Evolutionary conservation across 345 rosid genomes (phyloP), one percentile per base, ranked within the genome.

Genomic region (Syzygium jambos): DNA sequence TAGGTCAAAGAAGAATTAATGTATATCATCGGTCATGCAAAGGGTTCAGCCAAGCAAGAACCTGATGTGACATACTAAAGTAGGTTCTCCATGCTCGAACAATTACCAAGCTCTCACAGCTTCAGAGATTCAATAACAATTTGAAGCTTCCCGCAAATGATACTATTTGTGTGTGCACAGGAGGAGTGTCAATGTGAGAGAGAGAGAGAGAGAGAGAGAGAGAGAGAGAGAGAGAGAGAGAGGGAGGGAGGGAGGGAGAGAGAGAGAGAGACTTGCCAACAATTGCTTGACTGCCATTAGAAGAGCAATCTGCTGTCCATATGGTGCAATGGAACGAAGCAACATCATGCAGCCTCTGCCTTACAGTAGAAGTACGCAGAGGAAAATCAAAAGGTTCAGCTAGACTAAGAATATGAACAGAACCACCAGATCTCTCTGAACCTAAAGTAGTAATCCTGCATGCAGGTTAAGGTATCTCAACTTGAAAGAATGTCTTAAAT

Each of bases 241-340:
- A 3, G 38, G 3, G 38, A 34, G 38, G 3, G 38, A 34, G 38
- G n/a, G n/a, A 3, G 38, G 38, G 38, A 34, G 38, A 3, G 38
- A 34, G 38, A 34, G 38, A 34, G 38, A 34, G 38, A 34, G 38
- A 34, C 38, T 90, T 93, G 91, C 98, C 98, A 54, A 98, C 88
- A 77, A 94, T 97, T 78, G 95, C 98, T 90, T 85, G 93, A 89
- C n/a, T 93, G 17, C 91, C 89, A 83, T 89, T 86, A 85, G 85
- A 86, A 84, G 84, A 91, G 94, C 92, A 94, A 93, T 96, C 99
- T 89, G 97, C 93, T 80, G 98, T 92, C 99, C 99, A 98, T 83
- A 98, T 89, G 87, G 99, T 96, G 90, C 94, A 91, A 52, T 86
- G 89, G 86, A 91, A 85, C 88, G 94, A 89, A 34, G 38, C 38